phyloP scores from a whole-genome alignment of 2,329 filamentous ascomycete species.

The Elsinoe perseae region DNA sequence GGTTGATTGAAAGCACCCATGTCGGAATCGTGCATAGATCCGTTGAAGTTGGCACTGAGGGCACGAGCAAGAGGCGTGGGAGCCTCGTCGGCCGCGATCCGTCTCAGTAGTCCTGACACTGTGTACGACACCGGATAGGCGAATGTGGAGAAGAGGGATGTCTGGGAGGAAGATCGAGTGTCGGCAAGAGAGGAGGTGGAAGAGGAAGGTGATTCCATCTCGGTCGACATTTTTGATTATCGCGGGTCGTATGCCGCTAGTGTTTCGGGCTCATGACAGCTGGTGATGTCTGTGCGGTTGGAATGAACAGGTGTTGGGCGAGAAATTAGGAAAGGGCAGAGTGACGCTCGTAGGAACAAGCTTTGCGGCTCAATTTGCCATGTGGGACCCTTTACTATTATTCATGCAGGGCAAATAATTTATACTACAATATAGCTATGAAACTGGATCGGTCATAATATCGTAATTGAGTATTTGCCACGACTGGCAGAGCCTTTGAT shows the following conservation, averaged over 20 bases:
- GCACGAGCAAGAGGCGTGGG: slow-evolving; percentile 31
- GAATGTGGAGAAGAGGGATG: slow-evolving; percentile 37
- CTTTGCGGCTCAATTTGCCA: slow-evolving; percentile 13
- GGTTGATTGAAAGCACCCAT: slow-evolving; percentile 51
- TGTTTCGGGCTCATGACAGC: slow-evolving; percentile 14
- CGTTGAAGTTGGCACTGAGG: slow-evolving; percentile 34
- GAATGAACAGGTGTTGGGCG: slow-evolving; percentile 13
- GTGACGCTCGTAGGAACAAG: neutral
- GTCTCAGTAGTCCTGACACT: slow-evolving; percentile 39
- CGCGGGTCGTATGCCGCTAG: slow-evolving; percentile 5
- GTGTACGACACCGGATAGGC: slow-evolving; percentile 44
- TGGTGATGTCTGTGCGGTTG: slow-evolving; percentile 7
- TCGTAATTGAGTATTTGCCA: too few relatives aligned
- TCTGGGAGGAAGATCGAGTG: slow-evolving; percentile 18
- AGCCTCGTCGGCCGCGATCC: slow-evolving; percentile 39
- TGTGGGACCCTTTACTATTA: neutral
- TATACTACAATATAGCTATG: neutral
- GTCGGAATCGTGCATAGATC: slow-evolving; percentile 28
- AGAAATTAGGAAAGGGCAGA: slow-evolving; percentile 9
- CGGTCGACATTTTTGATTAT: slow-evolving; percentile 13
- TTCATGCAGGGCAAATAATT: neutral
- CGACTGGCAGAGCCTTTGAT: slow-evolving; percentile 4
- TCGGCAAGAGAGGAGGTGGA: slow-evolving; percentile 23
- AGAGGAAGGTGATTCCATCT: slow-evolving; percentile 18
- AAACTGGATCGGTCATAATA: too few relatives aligned